Evolutionary conservation across 345 rosid genomes (phyloP), one percentile per base, ranked within the genome.

Genomic region (Moricandia moricandioides): DNA sequence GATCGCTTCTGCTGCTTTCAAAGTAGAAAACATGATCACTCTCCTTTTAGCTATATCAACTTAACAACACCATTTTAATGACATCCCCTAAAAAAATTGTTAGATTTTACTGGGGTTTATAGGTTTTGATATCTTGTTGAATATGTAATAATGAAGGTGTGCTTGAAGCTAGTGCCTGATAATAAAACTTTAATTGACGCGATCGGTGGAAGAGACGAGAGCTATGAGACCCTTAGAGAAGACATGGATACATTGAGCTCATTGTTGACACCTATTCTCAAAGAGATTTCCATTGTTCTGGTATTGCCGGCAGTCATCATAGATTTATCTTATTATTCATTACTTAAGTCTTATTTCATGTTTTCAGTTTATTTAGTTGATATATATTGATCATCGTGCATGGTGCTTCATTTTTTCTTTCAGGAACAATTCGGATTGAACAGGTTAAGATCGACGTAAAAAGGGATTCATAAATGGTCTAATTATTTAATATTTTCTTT

Each of bases 1-100:
- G 97, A 94, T 94, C 58, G 86, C 98, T 3, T 84, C 88, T 8
- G 97, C 97, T 73, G 98, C 98, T 79, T 87, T 87, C 84, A 94
- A 79, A 85, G 98, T 91, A 84, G 31, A 33, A 21, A 49, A 24
- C 33, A 35, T 57, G 18, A 7, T 47, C 27, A 16, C 16, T 47
- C 35, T 45, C 8, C 14, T 26, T 59, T 9, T 14, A 60, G 21
- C 67, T 49, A 60, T 34, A 14, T 60, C 68, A 47, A 65, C 45
- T 39, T 74, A 12, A 33, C 33, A 56, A 12, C 39, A 43, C 17
- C 26, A 3, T 74, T 24, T 24, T 71, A 45, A 45, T 1, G 18
- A 31, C 1, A 59, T 35, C 4, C 60, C 13, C 8, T 0, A 10
- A 10, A 6, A 10, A 4, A 10, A 35, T 2, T 26, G 8, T 16